A percentile compares a stretch with the other conserved stretches of the same genome.
phyloP scores from a whole-genome alignment of 164 flowering plant species.

The Umbilicus rupestris region DNA sequence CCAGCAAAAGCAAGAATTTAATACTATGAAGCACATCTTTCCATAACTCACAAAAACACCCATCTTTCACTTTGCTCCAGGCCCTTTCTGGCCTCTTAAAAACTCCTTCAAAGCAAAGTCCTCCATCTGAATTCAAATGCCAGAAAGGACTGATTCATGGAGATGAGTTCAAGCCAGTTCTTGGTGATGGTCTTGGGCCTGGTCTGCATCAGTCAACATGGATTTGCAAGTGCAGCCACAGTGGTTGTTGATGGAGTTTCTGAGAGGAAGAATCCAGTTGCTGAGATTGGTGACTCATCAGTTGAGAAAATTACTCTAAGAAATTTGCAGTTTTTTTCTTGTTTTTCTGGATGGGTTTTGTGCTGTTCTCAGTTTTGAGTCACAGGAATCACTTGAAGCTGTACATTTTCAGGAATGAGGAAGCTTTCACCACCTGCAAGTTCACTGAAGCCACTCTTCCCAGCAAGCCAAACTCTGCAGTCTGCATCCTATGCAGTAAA shows the following conservation, averaged over 20 bases:
- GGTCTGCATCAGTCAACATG: conserved; percentile 14
- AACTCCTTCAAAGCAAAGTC: background rate
- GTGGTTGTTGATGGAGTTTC: conserved; percentile 62
- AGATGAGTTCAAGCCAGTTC: background rate
- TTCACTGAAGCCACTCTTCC: conserved; percentile 73
- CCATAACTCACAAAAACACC: conserved; percentile 6
- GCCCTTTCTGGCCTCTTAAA: conserved; percentile 2
- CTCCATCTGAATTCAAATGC: background rate
- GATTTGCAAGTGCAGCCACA: conserved; percentile 40
- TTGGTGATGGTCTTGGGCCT: background rate
- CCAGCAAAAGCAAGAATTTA: conserved; percentile 14
- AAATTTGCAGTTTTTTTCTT: background rate
- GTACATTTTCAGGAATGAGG: conserved; percentile 67
- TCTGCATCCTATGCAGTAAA: conserved; percentile 57
- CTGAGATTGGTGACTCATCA: conserved; percentile 68
- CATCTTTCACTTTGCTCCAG: background rate
- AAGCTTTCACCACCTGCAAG: conserved; percentile 65
- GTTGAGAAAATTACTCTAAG: conserved; percentile 33
- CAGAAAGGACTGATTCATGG: background rate
- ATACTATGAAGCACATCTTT: background rate
- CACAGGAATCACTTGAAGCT: conserved; percentile 49
- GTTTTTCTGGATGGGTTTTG: too few relatives aligned
- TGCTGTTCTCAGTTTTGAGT: conserved; percentile 60
- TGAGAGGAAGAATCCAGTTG: conserved; percentile 52
- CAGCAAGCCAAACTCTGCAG: conserved; percentile 39